phyloP scores from a whole-genome alignment of 169 alveolate species.

The Perkinsus marinus region DNA sequence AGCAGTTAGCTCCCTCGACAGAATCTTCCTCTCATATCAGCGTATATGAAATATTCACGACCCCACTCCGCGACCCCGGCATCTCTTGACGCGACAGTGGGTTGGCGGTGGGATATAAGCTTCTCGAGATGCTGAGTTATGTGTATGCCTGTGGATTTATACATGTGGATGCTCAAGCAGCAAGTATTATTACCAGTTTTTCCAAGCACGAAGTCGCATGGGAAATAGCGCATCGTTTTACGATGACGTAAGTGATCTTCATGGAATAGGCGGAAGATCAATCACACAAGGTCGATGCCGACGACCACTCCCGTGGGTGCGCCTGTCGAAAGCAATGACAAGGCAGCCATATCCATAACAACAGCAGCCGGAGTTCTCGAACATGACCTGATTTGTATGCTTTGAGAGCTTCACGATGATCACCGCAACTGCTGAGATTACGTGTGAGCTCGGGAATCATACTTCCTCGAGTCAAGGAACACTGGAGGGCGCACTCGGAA shows the following conservation, averaged over 20 bases:
- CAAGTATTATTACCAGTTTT: neutral
- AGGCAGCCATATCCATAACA: slow-evolving; percentile 34
- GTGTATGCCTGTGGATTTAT: slow-evolving; percentile 47
- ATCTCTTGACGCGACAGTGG: neutral
- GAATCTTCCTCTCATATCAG: neutral
- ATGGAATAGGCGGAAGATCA: neutral
- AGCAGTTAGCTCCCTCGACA: neutral
- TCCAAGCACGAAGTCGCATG: slow-evolving; percentile 26
- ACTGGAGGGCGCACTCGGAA: neutral
- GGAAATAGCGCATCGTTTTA: slow-evolving; percentile 48
- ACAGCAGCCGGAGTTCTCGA: neutral
- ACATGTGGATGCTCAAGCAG: neutral
- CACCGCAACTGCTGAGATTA: neutral
- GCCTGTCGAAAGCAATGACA: slow-evolving; percentile 45
- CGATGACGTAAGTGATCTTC: slow-evolving; percentile 7
- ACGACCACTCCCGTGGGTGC: slow-evolving; percentile 43
- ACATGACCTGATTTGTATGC: neutral
- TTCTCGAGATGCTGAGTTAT: slow-evolving; percentile 28
- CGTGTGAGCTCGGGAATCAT: neutral
- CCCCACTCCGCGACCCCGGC: neutral
- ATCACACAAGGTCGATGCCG: slow-evolving; percentile 27
- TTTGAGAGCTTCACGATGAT: neutral
- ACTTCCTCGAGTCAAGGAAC: neutral
- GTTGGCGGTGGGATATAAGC: neutral
- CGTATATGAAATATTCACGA: neutral